phyloP scores from a whole-genome alignment of 83 land plant species.

The Isoetes engelmannii region DNA sequence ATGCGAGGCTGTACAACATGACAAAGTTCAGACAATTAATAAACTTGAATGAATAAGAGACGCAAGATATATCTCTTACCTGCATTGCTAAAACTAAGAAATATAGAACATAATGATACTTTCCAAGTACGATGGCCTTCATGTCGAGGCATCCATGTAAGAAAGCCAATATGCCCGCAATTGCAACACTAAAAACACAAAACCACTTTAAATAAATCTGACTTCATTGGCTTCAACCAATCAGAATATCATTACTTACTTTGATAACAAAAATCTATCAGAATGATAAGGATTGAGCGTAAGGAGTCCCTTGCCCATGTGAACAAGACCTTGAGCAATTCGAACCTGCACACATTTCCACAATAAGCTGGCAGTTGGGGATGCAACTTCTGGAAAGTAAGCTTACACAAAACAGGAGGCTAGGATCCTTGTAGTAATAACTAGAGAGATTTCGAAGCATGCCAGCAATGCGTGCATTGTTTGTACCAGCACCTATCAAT shows the following conservation, averaged over 20 bases:
- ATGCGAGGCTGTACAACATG: slow-evolving; percentile 67
- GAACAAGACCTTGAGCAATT: slow-evolving; percentile 95
- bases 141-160: slow-evolving; percentile 83
- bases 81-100: slow-evolving; percentile 83
- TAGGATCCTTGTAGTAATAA: slow-evolving; percentile 96
- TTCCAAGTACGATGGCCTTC: slow-evolving; percentile 77
- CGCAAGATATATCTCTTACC: slow-evolving; percentile 28
- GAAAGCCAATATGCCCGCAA: slow-evolving; percentile 68
- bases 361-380: background rate
- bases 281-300: slow-evolving; percentile 91
- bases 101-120: slow-evolving; percentile 88
- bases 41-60: background rate
- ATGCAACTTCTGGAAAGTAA: background rate
- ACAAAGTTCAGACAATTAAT: background rate
- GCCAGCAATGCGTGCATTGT: slow-evolving; percentile 97
- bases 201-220: background rate
- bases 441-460: slow-evolving; percentile 95
- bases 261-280: slow-evolving; percentile 83
- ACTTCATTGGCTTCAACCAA: background rate
- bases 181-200: slow-evolving; percentile 52
- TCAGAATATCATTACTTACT: slow-evolving; percentile 41
- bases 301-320: slow-evolving; percentile 86
- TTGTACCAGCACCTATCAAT: slow-evolving; percentile 92
- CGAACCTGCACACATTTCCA: slow-evolving; percentile 57
- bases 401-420: slow-evolving; percentile 83